Conservation (phyloP, 2,329 filamentous ascomycete species). For the Colletotrichum abscissum region DNA sequence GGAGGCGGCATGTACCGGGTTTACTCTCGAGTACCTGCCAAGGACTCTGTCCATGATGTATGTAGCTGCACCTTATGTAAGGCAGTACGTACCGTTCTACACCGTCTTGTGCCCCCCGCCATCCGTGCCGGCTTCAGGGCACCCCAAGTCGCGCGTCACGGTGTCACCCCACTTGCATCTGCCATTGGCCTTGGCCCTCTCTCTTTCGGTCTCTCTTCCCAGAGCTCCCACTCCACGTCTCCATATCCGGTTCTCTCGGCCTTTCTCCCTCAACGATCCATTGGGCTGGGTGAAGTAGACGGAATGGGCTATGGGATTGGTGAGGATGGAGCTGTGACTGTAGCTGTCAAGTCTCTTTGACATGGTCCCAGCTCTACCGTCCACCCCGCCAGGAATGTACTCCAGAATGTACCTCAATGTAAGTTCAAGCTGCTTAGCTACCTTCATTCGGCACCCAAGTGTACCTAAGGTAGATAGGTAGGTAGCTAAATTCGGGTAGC, state of each 20-base stretch:
- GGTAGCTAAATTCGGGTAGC: too few species aligned
- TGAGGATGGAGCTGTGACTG: neutral
- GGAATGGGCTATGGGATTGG: neutral
- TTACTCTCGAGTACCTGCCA: constrained; percentile 2
- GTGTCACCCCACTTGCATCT: constrained; percentile 5
- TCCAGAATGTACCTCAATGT: neutral
- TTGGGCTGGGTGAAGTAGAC: neutral
- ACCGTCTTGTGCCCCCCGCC: neutral
- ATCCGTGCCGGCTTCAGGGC: neutral
- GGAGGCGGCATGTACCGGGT: neutral
- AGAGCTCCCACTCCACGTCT: neutral
- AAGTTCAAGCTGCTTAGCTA: too few species aligned
- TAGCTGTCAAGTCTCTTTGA: neutral
- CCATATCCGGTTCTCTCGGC: neutral
- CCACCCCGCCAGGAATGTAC: neutral
- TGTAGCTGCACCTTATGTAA: neutral
- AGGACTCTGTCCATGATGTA: constrained; percentile 3
- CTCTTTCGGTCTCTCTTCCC: neutral
- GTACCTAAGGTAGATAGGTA: too few species aligned
- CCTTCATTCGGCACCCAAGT: too few species aligned
- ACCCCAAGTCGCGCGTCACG: neutral
- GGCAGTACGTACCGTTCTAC: neutral
- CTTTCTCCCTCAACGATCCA: neutral
- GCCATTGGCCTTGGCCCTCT: neutral
- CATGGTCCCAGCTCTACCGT: neutral